Base-by-base conservation (phyloP, 2,329 filamentous ascomycete genomes). In the Aspergillus spinulosporus region DNA sequence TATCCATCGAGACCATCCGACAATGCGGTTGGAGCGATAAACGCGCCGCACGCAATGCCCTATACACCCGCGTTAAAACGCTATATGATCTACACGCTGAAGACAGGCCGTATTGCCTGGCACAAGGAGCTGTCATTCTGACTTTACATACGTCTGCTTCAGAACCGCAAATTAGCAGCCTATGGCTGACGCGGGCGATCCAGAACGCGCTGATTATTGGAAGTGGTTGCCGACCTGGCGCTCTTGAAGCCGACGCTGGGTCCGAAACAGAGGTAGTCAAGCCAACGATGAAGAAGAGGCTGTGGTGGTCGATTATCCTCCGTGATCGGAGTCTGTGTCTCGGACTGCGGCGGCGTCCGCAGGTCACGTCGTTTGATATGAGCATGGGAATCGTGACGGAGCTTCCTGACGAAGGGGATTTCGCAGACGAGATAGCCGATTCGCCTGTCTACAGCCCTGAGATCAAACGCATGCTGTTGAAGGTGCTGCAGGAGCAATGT, bases 221-320 rank as follows among this genome's bases (percentile, higher is more conserved):
- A 11, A 34, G 9, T 34, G 31, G 21, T 21, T 21, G 21, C 21
- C 21, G 21, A 21, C 21, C 21, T 21, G 21, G 21, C 21, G 21
- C 21, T 21, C 21, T 21, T 21, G 21, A 21, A 21, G 21, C 21
- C 21, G 21, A 21, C 21, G 21, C 31, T 34, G 31, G 9, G 9
- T 34, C 31, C 31, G 31, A 34, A 34, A 5, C 31, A 1, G 63
- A 64, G 11, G 62, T 73, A 68, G 61, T 74, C 64, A 12, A 66
- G 63, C 4, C 69, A 64, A 59, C 71, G 62, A 68, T 73, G 5
- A 72, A 78, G 32, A 83, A 82, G 65, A 72, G 80, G 1, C 66
- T 84, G 5, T 83, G 80, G 80, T 83, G 81, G 80, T 80, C 79
- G 56, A 82, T 80, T 56, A 71, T 83, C 40, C 71, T 83, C 4